Percentiles rank a stretch among this genome's conserved stretches.
phyloP scores from a whole-genome alignment of 108 stramenopile genomes.

The Tribonema minus region DNA sequence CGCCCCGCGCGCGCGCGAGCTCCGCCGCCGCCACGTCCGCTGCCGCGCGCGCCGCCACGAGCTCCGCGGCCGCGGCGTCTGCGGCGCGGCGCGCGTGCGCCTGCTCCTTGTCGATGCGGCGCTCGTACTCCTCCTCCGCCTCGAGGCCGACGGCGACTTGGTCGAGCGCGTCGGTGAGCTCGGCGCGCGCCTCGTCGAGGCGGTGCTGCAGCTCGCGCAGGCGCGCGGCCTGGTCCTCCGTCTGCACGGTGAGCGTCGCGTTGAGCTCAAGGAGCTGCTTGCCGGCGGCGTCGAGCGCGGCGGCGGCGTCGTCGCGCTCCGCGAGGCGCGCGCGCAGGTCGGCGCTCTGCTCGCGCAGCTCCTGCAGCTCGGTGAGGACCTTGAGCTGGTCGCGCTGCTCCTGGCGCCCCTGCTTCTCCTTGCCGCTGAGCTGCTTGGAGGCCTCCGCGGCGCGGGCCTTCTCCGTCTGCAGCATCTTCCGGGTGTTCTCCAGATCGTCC shows the following conservation, averaged over 20 bases:
- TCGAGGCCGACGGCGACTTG: slow-evolving; percentile 23
- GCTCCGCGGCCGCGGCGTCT: not conserved
- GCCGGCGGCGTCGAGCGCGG: slow-evolving; percentile 23
- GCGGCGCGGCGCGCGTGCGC: not conserved
- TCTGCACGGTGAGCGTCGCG: slow-evolving; percentile 36
- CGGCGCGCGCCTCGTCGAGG: slow-evolving; percentile 12
- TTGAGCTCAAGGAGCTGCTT: slow-evolving; percentile 34
- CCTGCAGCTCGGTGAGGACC: slow-evolving; percentile 35
- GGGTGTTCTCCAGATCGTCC: slow-evolving; percentile 42
- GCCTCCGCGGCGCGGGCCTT: slow-evolving; percentile 34
- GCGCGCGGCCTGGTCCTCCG: slow-evolving; percentile 5
- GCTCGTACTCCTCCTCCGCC: slow-evolving; percentile 38
- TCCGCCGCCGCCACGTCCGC: not conserved
- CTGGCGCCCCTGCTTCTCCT: slow-evolving; percentile 26
- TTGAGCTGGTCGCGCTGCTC: slow-evolving; percentile 42
- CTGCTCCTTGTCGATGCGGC: slow-evolving; percentile 18
- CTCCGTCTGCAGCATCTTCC: slow-evolving; percentile 42
- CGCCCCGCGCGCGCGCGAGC: not conserved
- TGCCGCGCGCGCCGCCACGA: not conserved
- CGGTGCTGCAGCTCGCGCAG: slow-evolving; percentile 7
- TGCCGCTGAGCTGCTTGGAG: slow-evolving; percentile 23
- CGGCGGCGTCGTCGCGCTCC: slow-evolving; percentile 12
- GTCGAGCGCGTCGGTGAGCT: slow-evolving; percentile 24
- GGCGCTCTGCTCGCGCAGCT: slow-evolving; percentile 14
- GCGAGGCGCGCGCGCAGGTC: slow-evolving; percentile 22